Evolutionary conservation across 768 basidiomycete genomes (phyloP), one percentile per base, ranked within the genome.

Genomic region (Cystofilobasidium capitatum): DNA sequence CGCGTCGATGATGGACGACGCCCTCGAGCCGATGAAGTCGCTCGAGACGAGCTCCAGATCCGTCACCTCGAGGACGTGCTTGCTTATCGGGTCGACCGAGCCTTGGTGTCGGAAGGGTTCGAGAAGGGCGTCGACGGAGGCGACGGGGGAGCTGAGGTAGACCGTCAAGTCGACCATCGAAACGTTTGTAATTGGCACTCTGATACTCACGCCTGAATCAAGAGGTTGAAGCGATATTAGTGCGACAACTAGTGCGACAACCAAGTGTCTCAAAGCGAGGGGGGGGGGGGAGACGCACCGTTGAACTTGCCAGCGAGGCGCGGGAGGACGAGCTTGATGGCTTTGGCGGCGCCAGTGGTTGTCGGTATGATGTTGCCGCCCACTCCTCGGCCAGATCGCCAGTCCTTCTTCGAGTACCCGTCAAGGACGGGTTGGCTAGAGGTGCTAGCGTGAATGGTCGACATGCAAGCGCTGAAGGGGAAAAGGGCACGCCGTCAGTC

Each of bases 141-240:
- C 54, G 37, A 73, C 75, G 13, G 75, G 74, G 3, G 69, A 71
- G 5, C 62, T 58, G 58, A 78, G 71, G 1, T 67, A 70, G 35
- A 78, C 76, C 10, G 77, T 77, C 2, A 78, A 71, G 70, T 78
- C 77, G 58, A 78, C 76, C 20, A 77, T 73, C 14, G 74, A 75
- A 40, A 76, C 77, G 70, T 78, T 78, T 54, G 73, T 75, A 22
- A 75, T 74, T 3, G 77, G 77, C 0, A 78, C 77, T n/a, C 77
- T 73, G 45, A 78, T 70, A 14, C 75, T 76, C 45, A 78, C 76
- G 44, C 77, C 76, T 75, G 42, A 0, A 22, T n/a, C 10, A 44
- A 22, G 42, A 22, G 24, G 12, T 24, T 35, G 57, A 62, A 44
- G 40, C 8, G 26, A 58, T 12, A n/a, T n/a, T 22, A 4, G n/a